Conservation (phyloP, 805 yeast species). For the Nakazawaea siamensis region DNA sequence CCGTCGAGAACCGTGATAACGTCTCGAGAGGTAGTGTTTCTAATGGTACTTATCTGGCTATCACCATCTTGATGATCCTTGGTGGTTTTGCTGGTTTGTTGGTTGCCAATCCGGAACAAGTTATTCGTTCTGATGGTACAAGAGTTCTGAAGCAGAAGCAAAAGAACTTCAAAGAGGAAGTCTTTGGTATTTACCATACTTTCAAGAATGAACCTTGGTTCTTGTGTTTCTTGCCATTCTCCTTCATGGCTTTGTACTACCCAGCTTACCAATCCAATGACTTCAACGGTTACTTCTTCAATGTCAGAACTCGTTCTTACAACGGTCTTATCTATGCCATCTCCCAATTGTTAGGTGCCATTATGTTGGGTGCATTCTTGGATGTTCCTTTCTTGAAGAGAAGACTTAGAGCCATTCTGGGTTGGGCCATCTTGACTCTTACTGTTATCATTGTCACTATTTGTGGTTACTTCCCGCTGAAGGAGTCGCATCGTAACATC, state of each 20-base stretch:
- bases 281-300: conserved; percentile 8
- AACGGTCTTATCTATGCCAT: conserved; percentile 7
- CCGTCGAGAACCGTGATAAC: conserved; percentile 4
- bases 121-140: conserved; percentile 5
- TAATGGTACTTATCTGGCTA: conserved; percentile 6
- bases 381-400: conserved; percentile 6
- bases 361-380: conserved; percentile 5
- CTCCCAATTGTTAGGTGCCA: conserved; percentile 8
- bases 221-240: conserved; percentile 5
- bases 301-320: conserved; percentile 8
- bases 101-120: conserved; percentile 5
- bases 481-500: conserved; percentile 8
- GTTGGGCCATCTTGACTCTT: conserved; percentile 1
- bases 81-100: background rate
- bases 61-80: conserved; percentile 8
- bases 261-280: conserved; percentile 8
- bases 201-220: conserved; percentile 7
- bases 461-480: conserved; percentile 12
- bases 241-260: conserved; percentile 8
- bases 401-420: conserved; percentile 4
- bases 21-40: conserved; percentile 5
- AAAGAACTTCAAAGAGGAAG: conserved; percentile 2
- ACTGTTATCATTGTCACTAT: conserved; percentile 4
- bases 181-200: background rate
- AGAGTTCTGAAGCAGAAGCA: background rate